phyloP scores from a whole-genome alignment of 805 yeast species.

The Cyberlindnera galapagoensis region DNA sequence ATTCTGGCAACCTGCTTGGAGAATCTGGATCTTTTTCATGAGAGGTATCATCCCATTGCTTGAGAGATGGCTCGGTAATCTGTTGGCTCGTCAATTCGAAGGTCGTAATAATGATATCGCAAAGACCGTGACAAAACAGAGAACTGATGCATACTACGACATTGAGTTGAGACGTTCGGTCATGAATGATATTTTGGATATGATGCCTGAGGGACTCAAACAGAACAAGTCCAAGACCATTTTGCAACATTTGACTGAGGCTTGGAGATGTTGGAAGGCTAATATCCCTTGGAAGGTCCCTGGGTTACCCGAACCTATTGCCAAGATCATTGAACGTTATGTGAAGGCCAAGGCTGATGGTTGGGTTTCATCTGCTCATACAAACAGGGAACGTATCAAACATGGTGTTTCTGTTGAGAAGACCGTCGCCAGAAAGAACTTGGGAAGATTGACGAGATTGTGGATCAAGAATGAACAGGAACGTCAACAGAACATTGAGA shows the following conservation, averaged over 20 bases:
- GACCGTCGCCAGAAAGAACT: conserved; percentile 86
- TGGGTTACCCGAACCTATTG: conserved; percentile 89
- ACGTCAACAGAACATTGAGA: conserved; percentile 70
- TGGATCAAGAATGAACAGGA: conserved; percentile 94
- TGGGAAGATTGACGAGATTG: conserved; percentile 84
- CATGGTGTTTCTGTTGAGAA: conserved; percentile 92
- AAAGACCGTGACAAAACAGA: conserved; percentile 90
- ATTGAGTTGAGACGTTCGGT: conserved; percentile 90
- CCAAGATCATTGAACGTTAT: conserved; percentile 78
- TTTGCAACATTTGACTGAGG: conserved; percentile 91
- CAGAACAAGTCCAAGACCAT: conserved; percentile 83
- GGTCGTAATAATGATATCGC: conserved; percentile 93
- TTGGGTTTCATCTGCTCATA: conserved; percentile 91
- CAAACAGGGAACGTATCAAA: conserved; percentile 81
- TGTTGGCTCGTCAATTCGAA: conserved; percentile 88
- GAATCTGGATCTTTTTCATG: conserved; percentile 89
- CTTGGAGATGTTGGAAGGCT: conserved; percentile 99
- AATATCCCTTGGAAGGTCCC: conserved; percentile 98
- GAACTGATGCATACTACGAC: conserved; percentile 93
- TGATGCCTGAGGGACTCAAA: conserved; percentile 93
- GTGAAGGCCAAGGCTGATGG: conserved; percentile 95
- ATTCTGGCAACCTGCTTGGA: conserved; percentile 99
- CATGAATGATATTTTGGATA: conserved; percentile 90
- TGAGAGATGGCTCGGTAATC: conserved; percentile 92
- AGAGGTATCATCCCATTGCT: conserved; percentile 88